Evolutionary conservation across 495 filamentous ascomycete species (phyloP).

Genomic region (Delitschia confertaspora): DNA sequence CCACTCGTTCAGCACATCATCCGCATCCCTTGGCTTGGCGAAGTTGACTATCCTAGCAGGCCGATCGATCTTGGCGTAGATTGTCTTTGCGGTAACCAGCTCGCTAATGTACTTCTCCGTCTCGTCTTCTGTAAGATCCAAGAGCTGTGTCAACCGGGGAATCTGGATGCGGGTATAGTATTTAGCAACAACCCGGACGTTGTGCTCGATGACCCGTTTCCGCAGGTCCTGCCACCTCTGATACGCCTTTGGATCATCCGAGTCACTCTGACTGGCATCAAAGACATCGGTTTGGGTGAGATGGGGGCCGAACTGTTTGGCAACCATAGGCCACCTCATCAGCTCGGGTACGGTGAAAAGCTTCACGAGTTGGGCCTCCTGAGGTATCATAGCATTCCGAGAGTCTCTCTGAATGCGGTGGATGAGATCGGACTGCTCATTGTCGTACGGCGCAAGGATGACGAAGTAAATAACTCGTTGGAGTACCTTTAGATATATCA

Average conservation of each 20-base stretch:
- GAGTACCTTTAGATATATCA: conserved; percentile 53
- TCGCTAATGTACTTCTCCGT: conserved; percentile 97
- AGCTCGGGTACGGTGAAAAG: conserved; percentile 91
- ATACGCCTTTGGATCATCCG: conserved; percentile 64
- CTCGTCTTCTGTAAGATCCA: conserved; percentile 89
- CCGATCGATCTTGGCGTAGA: conserved; percentile 95
- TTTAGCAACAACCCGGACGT: conserved; percentile 92
- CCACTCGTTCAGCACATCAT: conserved; percentile 97
- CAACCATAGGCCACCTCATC: conserved; percentile 94
- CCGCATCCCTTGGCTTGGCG: conserved; percentile 85
- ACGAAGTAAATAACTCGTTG: conserved; percentile 95
- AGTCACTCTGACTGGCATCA: conserved; percentile 50
- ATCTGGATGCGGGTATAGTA: conserved; percentile 98
- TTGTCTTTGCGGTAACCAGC: conserved; percentile 89
- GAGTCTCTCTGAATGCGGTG: conserved; percentile 74
- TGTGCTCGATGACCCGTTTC: conserved; percentile 98
- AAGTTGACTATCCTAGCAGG: conserved; percentile 88
- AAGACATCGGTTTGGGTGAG: conserved; percentile 91
- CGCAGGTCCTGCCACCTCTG: conserved; percentile 86
- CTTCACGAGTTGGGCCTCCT: conserved; percentile 74
- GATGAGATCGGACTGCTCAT: conserved; percentile 94
- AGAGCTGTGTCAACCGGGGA: conserved; percentile 73
- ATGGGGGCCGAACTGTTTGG: conserved; percentile 76
- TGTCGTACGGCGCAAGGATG: conserved; percentile 93
- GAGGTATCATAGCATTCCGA: conserved; percentile 48